Percentiles rank a stretch among this genome's conserved stretches.
phyloP scores from a whole-genome alignment of 768 basidiomycete species.

The Lactifluus subvellereus region DNA sequence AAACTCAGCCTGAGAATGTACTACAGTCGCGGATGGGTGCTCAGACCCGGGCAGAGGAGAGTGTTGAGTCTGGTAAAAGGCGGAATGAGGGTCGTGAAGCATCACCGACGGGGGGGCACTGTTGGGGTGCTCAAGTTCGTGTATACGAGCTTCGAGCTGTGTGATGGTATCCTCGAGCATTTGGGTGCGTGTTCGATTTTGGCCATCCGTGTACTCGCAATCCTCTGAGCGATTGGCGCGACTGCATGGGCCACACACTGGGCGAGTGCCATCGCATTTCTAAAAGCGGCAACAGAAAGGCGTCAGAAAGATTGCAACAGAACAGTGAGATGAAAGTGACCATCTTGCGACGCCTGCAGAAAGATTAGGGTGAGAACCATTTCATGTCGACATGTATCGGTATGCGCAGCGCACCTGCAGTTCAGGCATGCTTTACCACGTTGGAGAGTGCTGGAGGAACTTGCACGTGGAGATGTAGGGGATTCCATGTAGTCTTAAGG shows the following conservation, averaged over 20 bases:
- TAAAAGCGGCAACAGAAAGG: slow-evolving; percentile 24
- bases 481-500: slow-evolving; percentile 11
- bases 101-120: slow-evolving; percentile 11
- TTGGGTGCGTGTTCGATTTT: slow-evolving; percentile 51
- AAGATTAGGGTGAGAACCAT: not conserved
- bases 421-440: slow-evolving; percentile 25
- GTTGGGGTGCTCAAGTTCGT: slow-evolving; percentile 25
- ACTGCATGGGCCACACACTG: slow-evolving; percentile 58
- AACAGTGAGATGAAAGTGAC: not conserved
- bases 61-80: slow-evolving; percentile 6
- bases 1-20: not conserved
- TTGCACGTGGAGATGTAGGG: slow-evolving; percentile 6
- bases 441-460: slow-evolving; percentile 21
- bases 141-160: slow-evolving; percentile 48
- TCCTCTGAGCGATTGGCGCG: slow-evolving; percentile 53
- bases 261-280: slow-evolving; percentile 64
- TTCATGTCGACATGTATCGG: not conserved
- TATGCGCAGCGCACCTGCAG: slow-evolving; percentile 19
- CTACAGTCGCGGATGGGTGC: not conserved
- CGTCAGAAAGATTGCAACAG: not conserved
- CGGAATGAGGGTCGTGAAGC: slow-evolving; percentile 24
- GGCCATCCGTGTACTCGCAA: slow-evolving; percentile 66
- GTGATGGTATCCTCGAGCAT: slow-evolving; percentile 53
- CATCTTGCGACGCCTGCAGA: slow-evolving; percentile 23
- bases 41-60: not conserved